Conservation (phyloP, 208 protist species). For the Leptomonas seymouri region DNA sequence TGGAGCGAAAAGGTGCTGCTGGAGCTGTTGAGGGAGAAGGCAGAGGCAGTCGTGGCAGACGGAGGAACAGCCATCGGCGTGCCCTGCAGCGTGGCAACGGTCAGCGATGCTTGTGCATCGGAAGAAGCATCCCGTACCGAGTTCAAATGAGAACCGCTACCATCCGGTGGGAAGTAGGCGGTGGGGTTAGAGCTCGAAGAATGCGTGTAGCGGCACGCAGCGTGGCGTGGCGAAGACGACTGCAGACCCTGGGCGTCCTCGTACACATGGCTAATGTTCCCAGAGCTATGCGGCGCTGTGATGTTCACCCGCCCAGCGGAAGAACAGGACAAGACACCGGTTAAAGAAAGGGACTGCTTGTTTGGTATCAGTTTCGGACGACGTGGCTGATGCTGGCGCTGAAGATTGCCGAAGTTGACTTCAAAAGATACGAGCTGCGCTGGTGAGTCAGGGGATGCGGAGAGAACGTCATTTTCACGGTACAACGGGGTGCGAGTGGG, state of each 20-base stretch:
- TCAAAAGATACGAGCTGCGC: neutral
- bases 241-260: neutral
- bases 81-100: neutral
- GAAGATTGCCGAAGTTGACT: neutral
- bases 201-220: neutral
- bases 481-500: neutral
- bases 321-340: neutral
- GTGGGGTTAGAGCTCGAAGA: neutral
- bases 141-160: neutral
- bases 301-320: neutral
- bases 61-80: neutral
- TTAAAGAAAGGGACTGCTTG: neutral
- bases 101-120: neutral
- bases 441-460: neutral
- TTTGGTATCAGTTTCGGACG: neutral
- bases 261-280: neutral
- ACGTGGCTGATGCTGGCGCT: constrained; percentile 3
- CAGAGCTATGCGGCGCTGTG: neutral
- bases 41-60: neutral
- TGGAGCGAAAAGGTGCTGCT: constrained; percentile 33
- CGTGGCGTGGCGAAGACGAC: neutral
- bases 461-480: neutral
- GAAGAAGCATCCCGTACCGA: neutral
- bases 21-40: constrained; percentile 11
- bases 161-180: neutral